Conservation (phyloP, 2,329 filamentous ascomycete genomes). For the Polychaeton citri region DNA sequence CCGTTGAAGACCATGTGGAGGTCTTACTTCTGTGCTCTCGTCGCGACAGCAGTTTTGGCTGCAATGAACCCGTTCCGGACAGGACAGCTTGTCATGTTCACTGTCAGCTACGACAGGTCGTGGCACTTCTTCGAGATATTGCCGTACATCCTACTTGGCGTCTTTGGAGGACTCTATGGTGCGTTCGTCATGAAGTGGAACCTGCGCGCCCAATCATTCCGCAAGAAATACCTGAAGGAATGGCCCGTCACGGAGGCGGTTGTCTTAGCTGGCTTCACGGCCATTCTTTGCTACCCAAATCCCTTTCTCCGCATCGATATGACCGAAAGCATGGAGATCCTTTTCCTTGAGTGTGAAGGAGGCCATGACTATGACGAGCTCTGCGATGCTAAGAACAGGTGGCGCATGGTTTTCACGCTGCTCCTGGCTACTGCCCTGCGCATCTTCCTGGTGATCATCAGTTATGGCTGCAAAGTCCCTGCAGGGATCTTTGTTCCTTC, state of each 20-base stretch:
- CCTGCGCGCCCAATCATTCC: slow-evolving; percentile 74
- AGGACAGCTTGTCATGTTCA: slow-evolving; percentile 97
- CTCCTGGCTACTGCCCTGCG: slow-evolving; percentile 68
- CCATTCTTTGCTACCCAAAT: slow-evolving; percentile 91
- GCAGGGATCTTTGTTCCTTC: slow-evolving; percentile 96
- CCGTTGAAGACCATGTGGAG: slow-evolving; percentile 96
- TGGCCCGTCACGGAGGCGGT: slow-evolving; percentile 82
- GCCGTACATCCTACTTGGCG: slow-evolving; percentile 81
- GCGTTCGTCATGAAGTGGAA: slow-evolving; percentile 99
- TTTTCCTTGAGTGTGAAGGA: slow-evolving; percentile 88
- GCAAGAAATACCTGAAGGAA: slow-evolving; percentile 77
- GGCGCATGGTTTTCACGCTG: slow-evolving; percentile 66
- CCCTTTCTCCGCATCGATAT: slow-evolving; percentile 93
- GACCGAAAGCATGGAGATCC: slow-evolving; percentile 98
- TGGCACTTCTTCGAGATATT: slow-evolving; percentile 97
- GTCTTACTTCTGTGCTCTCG: slow-evolving; percentile 93
- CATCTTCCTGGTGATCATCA: slow-evolving; percentile 78
- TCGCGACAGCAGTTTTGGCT: slow-evolving; percentile 82
- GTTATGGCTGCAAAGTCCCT: slow-evolving; percentile 94
- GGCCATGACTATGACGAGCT: slow-evolving; percentile 79
- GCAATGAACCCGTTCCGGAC: slow-evolving; percentile 97
- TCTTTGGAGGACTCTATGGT: slow-evolving; percentile 90
- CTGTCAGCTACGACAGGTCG: slow-evolving; percentile 84
- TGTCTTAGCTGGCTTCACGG: slow-evolving; percentile 67
- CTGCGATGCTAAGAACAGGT: slow-evolving; percentile 65